phyloP scores from a whole-genome alignment of 208 protist genomes.

The Trypanosoma avium region DNA sequence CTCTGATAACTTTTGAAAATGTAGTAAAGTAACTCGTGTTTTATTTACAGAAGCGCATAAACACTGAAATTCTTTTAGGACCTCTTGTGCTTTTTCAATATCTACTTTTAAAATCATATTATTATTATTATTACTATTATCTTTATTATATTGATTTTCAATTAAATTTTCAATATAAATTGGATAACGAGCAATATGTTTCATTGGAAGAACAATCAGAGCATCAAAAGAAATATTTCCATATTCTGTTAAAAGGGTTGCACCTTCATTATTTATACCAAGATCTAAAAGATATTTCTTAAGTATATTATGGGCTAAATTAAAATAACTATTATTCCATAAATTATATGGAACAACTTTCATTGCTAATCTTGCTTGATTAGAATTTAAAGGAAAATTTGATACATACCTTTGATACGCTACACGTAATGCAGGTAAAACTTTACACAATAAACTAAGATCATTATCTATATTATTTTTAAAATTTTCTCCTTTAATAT shows the following conservation, averaged over 20 bases:
- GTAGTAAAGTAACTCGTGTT: neutral
- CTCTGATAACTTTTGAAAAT: neutral
- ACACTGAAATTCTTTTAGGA: neutral
- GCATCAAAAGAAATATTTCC: slow-evolving; percentile 17
- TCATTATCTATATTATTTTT: neutral
- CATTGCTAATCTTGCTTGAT: neutral
- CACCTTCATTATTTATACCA: neutral
- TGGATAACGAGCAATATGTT: slow-evolving; percentile 21
- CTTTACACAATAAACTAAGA: neutral
- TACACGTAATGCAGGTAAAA: slow-evolving; percentile 17
- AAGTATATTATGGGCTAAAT: slow-evolving; percentile 2
- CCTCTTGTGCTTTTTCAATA: neutral
- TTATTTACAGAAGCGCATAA: slow-evolving; percentile 5
- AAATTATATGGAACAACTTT: neutral
- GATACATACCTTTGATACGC: slow-evolving; percentile 13
- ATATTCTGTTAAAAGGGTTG: neutral
- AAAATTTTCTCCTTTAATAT: neutral
- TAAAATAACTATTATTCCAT: slow-evolving; percentile 5
- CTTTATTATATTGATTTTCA: neutral
- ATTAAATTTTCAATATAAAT: slow-evolving; percentile 13
- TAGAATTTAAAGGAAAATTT: slow-evolving; percentile 9
- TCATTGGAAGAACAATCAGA: slow-evolving; percentile 21
- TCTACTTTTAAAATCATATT: neutral
- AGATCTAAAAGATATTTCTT: slow-evolving; percentile 8
- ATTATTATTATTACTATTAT: neutral